Percentiles rank a stretch among this genome's conserved stretches.
These are phyloP conservation scores for Lepidium sativum DNA, from an alignment of 345 rosid species.

Conservation along the genomic window DNA sequence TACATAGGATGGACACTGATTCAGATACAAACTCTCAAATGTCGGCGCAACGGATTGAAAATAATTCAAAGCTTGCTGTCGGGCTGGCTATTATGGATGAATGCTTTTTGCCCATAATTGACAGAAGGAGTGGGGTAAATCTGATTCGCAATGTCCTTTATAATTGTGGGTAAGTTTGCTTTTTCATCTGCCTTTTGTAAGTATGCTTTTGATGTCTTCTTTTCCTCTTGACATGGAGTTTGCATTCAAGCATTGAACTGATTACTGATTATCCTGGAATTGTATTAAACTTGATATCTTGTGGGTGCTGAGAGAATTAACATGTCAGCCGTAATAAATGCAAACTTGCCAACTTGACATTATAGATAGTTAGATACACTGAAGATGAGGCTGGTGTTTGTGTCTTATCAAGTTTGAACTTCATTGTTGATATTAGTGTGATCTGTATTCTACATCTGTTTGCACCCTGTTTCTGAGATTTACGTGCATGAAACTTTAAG, in stretches of 20 bases:
- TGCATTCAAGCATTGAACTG: neutral
- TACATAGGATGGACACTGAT: constrained; percentile 22
- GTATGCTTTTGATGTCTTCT: neutral
- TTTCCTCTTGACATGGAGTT: too few species aligned
- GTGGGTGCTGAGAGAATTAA: neutral
- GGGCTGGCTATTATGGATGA: constrained; percentile 31
- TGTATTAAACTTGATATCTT: neutral
- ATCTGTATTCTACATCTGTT: neutral
- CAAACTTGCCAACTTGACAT: neutral
- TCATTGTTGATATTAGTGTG: neutral
- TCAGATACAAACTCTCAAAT: constrained; percentile 3
- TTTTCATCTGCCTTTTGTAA: neutral
- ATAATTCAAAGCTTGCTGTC: constrained; percentile 31
- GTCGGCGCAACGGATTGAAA: constrained; percentile 17
- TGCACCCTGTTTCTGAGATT: neutral
- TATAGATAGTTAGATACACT: neutral
- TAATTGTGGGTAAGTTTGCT: constrained; percentile 26
- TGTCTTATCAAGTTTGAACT: neutral
- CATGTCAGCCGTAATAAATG: neutral
- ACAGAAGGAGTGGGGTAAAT: constrained; percentile 30
- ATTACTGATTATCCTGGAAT: neutral
- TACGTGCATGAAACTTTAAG: neutral
- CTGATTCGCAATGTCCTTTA: constrained; percentile 27
- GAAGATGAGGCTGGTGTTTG: neutral
- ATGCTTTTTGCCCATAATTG: constrained; percentile 29